Conservation (phyloP, 2,329 filamentous ascomycete species). For the Aureobasidium namibiae region DNA sequence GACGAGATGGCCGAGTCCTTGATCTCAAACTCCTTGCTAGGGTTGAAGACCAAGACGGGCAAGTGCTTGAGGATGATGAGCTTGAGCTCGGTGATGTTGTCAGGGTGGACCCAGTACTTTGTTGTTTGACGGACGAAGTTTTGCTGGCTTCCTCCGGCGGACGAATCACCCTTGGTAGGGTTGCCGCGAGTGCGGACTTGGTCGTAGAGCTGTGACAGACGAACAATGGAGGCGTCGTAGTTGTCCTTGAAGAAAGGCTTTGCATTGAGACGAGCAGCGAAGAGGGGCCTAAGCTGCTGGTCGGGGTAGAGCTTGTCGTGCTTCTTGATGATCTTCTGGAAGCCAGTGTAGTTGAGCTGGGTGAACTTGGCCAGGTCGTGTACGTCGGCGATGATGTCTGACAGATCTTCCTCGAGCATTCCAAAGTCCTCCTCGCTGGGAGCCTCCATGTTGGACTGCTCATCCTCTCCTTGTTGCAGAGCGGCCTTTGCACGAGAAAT, state of each 20-base stretch:
- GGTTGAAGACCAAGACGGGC: constrained; percentile 93
- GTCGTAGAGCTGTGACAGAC: constrained; percentile 92
- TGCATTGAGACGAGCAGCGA: constrained; percentile 85
- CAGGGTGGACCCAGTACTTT: constrained; percentile 98
- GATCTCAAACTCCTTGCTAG: constrained; percentile 88
- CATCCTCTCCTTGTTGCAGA: constrained; percentile 34
- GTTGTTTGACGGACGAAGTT: constrained; percentile 96
- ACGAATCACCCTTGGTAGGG: constrained; percentile 82
- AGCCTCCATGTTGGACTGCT: constrained; percentile 27
- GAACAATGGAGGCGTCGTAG: constrained; percentile 91
- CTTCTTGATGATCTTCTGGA: constrained; percentile 99
- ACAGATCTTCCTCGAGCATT: constrained; percentile 86
- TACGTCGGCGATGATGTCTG: constrained; percentile 96
- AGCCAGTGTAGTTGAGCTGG: constrained; percentile 96
- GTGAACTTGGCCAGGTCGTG: constrained; percentile 98
- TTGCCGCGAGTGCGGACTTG: constrained; percentile 87
- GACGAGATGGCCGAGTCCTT: constrained; percentile 93
- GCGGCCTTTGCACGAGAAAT: constrained; percentile 55
- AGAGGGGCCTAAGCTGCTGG: constrained; percentile 95
- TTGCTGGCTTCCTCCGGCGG: constrained; percentile 84
- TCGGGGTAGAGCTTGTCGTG: constrained; percentile 51
- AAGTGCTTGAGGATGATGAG: constrained; percentile 96
- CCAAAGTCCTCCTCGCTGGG: constrained; percentile 89
- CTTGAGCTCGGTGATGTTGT: constrained; percentile 97
- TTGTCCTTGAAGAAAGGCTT: constrained; percentile 99